Evolutionary conservation across 176 grass and related monocot species (phyloP), one percentile per base, ranked within the genome.

Genomic region (Ensete glaucum): DNA sequence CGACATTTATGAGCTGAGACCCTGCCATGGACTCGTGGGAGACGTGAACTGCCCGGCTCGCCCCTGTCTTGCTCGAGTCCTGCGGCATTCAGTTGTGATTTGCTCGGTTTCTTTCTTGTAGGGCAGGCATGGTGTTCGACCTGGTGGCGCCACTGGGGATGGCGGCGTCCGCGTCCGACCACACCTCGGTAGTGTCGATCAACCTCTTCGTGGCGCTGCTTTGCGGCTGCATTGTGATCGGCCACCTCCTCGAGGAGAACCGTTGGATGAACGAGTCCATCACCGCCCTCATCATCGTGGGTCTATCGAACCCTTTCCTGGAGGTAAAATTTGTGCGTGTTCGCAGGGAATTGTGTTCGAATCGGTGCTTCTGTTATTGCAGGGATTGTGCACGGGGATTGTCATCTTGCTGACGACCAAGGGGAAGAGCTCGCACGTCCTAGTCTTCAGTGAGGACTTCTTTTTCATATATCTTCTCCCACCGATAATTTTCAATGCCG

Each of bases 391-490:
- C 70, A 94, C 90, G 1, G 96, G 96, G 69, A 91, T 88, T 76
- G 85, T 95, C 60, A 94, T 99, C 75, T 72, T 93, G 86, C 83
- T 91, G 50, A 88, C 88, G 14, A 91, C 96, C 11, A 73, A 91
- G 67, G 91, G 96, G 73, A 99, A 86, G 81, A 99, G 88, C 86
- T 99, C 96, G 12, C 96, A 89, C 77, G 77, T 99, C 70, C 85
- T 99, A 52, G 91, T 99, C 54, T 99, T 99, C 85, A 99, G 96
- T 65, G 96, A 95, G 81, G 96, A 99, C 64, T 85, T 99, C 78
- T 99, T 99, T 86, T 99, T 99, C 74, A 99, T 99, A 23, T 99
- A 99, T 85, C 90, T 99, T 67, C 91, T 99, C 0, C 96, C 96
- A 0, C 96, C 96, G 11, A 99, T 99, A 76, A 99, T 99, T 84